Evolutionary conservation across 1,284 basidiomycete species (phyloP), one percentile per base, ranked within the genome.

Genomic region (Pseudozyma flocculosa): DNA sequence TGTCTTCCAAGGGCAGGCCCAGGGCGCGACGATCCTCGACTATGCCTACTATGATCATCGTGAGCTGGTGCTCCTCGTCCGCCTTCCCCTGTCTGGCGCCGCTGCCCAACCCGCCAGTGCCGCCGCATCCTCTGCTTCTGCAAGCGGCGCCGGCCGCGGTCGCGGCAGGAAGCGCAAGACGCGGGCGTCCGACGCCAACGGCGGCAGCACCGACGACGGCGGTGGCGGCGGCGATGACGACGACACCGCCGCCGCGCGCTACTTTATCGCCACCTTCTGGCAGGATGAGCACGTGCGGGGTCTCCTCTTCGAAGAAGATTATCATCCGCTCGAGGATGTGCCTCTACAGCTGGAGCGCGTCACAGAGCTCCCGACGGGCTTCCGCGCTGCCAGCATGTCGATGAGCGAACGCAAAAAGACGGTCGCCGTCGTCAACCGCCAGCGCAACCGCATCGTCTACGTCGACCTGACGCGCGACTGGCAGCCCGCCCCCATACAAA

Each of bases 391-490:
- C 41, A 50, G 34, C 24, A 38, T 64, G 14, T 53, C 61, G 7
- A 54, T 64, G 39, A 64, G 58, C 19, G 50, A 39, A 2, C 53
- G 44, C 47, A 64, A 64, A 43, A 55, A 64, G 40, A 64, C 56
- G 14, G 56, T 51, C 0, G 48, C 56, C 5, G 43, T 64, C 32
- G 32, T 47, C 11, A 50, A 47, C 4, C 36, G 47, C 23, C 49
- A 56, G 7, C 50, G 47, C 1, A 53, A 45, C 40, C 46, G 53
- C 32, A 17, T 56, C 10, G 43, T 59, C 18, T 64, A 64, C 37
- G 24, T 64, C 23, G 61, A 61, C 22, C 48, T 57, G 2, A 45
- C 54, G 1, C 8, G 11, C 10, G 32, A 34, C 11, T n/a, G n/a
- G n/a, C n/a, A n/a, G n/a, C n/a, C n/a, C n/a, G n/a, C n/a, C n/a